These are phyloP conservation scores for Saccharomycopsis sp. DNA, from an alignment of 805 yeast genomes.

Conservation along the genomic window DNA sequence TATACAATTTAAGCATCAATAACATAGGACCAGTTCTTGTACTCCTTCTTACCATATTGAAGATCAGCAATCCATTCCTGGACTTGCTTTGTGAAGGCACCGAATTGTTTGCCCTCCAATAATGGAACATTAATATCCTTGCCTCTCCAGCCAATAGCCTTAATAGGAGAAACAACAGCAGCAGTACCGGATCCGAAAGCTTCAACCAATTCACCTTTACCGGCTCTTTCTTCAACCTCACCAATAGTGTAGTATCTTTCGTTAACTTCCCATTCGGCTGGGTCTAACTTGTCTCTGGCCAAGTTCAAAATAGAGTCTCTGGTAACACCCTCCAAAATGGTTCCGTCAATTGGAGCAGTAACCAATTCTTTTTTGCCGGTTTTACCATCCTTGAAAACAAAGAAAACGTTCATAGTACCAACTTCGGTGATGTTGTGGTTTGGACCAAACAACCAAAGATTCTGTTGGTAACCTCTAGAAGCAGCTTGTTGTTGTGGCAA, in stretches of 20 bases:
- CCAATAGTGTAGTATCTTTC: constrained; percentile 80
- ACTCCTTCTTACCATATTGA: constrained; percentile 81
- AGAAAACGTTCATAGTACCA: constrained; percentile 95
- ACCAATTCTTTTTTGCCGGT: constrained; percentile 86
- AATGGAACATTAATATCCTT: constrained; percentile 71
- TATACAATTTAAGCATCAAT: constrained; percentile 28
- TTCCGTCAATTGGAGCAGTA: constrained; percentile 96
- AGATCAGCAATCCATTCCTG: constrained; percentile 82
- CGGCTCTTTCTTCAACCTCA: constrained; percentile 75
- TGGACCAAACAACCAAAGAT: constrained; percentile 92
- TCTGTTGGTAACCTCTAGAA: constrained; percentile 86
- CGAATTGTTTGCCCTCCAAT: constrained; percentile 70
- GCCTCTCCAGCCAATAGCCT: constrained; percentile 76
- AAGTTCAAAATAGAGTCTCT: constrained; percentile 80
- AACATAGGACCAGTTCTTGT: constrained; percentile 44
- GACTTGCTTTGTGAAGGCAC: constrained; percentile 69
- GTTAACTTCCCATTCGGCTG: constrained; percentile 70
- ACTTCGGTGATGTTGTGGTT: constrained; percentile 88
- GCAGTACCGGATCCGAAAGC: constrained; percentile 98
- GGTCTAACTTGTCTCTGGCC: constrained; percentile 68
- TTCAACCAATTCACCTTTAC: constrained; percentile 79
- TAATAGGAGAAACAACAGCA: constrained; percentile 91
- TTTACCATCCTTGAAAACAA: constrained; percentile 67
- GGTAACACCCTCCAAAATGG: constrained; percentile 94
- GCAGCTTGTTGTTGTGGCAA: constrained; percentile 90